Evolutionary conservation across 2,329 filamentous ascomycete species (phyloP), one percentile per base, ranked within the genome.

Genomic region (Phaeosphaeriaceae sp.): DNA sequence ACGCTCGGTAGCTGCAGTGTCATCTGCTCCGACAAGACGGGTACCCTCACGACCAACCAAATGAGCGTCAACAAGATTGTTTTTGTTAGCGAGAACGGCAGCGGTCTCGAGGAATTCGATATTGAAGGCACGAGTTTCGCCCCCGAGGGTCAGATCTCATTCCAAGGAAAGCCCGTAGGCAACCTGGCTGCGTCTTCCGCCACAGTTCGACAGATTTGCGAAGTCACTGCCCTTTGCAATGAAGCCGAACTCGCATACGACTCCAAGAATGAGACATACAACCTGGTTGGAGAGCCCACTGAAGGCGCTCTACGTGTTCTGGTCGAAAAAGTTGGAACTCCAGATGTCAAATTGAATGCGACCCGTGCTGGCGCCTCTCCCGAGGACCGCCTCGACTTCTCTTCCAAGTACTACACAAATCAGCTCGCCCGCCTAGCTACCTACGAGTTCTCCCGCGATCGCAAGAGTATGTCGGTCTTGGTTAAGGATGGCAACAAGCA

Each of bases 11-110:
- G 95, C 85, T 99, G 95, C 86, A 99, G 95, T 73, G 93, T 99
- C 56, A 97, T 99, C 76, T 99, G 96, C 83, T 99, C 96, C 3
- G 95, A 99, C 84, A 99, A 99, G 85, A 99, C 95, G 5, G 96
- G 95, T 68, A 99, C 95, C 49, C 82, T 99, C 75, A 99, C 95
- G 11, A 99, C 95, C 42, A 99, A 99, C 81, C 93, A 98, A 80
- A 99, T 99, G 95, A 98, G 95, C 74, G 95, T 97, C 56, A 95
- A 89, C 83, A 96, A 94, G 80, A 81, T 98, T 55, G 91, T 97
- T 48, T 92, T 93, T 75, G 84, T 99, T 67, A 89, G 87, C 70
- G 88, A 91, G 66, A 79, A 86, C 58, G 93, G 92, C 49, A 86
- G 82, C 53, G 89, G 87, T 57, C 83, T 98, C 22, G 91, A 93